Evolutionary conservation across 2,329 filamentous ascomycete genomes (phyloP).

Genomic region (Aspergillus sp.): DNA sequence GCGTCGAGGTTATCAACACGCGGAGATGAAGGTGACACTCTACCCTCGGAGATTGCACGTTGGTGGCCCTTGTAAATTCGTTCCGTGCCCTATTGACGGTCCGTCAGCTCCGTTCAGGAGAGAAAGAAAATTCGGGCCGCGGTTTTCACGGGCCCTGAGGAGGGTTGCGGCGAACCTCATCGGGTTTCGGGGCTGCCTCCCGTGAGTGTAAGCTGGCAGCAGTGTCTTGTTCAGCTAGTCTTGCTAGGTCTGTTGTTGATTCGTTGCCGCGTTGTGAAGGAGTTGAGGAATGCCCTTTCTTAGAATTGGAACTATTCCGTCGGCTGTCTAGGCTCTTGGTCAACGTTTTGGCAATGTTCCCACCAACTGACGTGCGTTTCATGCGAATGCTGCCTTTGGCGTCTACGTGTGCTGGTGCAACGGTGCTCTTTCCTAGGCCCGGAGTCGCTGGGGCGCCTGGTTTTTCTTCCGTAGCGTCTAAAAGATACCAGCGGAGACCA

Average conservation of each 20-base stretch:
- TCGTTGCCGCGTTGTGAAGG: conserved; percentile 36
- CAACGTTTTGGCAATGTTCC: conserved; percentile 73
- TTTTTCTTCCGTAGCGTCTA: conserved; percentile 92
- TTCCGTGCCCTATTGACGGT: conserved; percentile 22
- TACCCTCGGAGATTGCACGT: neutral
- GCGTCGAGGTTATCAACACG: conserved; percentile 12
- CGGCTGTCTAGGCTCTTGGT: conserved; percentile 90
- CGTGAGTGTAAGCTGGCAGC: conserved; percentile 31
- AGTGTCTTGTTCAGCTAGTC: conserved; percentile 38
- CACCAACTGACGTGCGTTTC: conserved; percentile 60
- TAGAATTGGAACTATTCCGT: conserved; percentile 82
- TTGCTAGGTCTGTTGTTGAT: conserved; percentile 38
- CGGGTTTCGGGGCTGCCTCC: conserved; percentile 45
- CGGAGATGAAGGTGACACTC: conserved; percentile 22
- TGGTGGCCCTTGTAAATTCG: conserved; percentile 3
- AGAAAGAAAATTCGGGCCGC: conserved; percentile 15
- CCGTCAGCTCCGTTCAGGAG: conserved; percentile 24
- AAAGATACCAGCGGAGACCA: conserved; percentile 91
- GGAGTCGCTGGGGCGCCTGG: conserved; percentile 88
- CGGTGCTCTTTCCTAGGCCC: conserved; percentile 86
- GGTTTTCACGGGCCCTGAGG: conserved; percentile 45
- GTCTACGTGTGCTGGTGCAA: conserved; percentile 83
- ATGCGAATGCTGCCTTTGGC: conserved; percentile 69
- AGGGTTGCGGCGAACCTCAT: conserved; percentile 53
- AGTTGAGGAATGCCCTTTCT: conserved; percentile 59